These are phyloP conservation scores for Aspergillus awamori DNA, from an alignment of 2,329 filamentous ascomycete genomes.

Conservation along the genomic window DNA sequence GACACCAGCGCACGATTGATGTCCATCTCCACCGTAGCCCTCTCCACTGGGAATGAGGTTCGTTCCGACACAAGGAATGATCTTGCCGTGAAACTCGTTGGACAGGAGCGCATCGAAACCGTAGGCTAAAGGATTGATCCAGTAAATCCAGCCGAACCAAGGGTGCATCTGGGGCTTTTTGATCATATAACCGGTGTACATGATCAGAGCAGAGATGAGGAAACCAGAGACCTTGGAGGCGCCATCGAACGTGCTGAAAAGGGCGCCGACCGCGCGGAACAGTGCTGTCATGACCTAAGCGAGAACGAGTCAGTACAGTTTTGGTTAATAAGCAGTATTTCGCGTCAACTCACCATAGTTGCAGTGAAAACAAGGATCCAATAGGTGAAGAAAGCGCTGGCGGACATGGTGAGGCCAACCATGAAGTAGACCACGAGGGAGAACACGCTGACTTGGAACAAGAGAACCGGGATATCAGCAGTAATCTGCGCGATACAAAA, in stretches of 20 bases:
- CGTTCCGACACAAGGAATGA: constrained; percentile 39
- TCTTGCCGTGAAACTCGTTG: constrained; percentile 41
- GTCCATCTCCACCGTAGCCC: constrained; percentile 30
- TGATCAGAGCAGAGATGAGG: constrained; percentile 39
- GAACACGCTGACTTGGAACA: constrained; percentile 64
- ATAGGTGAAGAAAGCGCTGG: constrained; percentile 63
- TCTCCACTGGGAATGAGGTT: constrained; percentile 41
- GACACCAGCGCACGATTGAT: constrained; percentile 54
- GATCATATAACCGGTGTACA: constrained; percentile 50
- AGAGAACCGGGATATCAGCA: constrained; percentile 58
- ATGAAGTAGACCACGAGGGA: constrained; percentile 66
- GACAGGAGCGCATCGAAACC: constrained; percentile 43
- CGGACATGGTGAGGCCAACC: constrained; percentile 57
- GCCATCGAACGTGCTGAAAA: constrained; percentile 59
- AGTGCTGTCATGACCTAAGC: constrained; percentile 59
- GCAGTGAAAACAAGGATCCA: constrained; percentile 58
- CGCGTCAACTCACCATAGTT: constrained; percentile 50
- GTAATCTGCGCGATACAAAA: constrained; percentile 48
- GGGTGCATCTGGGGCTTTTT: constrained; percentile 54
- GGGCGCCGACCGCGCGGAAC: constrained; percentile 60
- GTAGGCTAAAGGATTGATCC: constrained; percentile 45
- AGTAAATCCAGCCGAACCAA: constrained; percentile 55
- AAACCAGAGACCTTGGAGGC: constrained; percentile 58
- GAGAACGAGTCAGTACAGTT: constrained; percentile 16
- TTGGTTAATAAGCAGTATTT: neutral